These are phyloP conservation scores for Aureobasidium sp. DNA, from an alignment of 2,329 filamentous ascomycete genomes.

Conservation along the genomic window DNA sequence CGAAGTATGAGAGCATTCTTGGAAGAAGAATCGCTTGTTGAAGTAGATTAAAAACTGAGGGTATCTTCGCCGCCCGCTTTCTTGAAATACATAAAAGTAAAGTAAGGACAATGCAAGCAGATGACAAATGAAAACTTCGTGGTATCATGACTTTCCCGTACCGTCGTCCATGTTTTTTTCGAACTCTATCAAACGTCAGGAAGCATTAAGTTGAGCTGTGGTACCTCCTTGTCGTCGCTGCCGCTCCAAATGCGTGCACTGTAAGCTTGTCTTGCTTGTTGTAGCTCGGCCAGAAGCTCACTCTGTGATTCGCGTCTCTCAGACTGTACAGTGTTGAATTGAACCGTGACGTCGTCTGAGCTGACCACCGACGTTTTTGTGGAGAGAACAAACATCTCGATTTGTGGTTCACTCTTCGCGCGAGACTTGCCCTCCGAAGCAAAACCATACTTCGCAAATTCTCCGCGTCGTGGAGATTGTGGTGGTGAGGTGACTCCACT, in stretches of 20 bases:
- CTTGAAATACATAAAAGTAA: neutral
- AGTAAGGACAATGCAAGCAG: neutral
- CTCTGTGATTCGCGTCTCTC: neutral
- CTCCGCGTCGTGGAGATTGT: neutral
- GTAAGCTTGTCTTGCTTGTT: neutral
- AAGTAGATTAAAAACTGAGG: neutral
- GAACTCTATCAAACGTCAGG: neutral
- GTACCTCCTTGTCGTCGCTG: neutral
- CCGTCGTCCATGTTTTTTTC: neutral
- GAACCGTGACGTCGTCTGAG: neutral
- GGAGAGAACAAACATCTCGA: neutral
- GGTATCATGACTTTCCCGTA: neutral
- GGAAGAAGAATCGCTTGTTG: neutral
- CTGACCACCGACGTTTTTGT: neutral
- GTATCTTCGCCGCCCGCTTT: neutral
- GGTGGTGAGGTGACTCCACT: neutral
- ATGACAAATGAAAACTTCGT: neutral
- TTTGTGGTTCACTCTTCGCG: neutral
- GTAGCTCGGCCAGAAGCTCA: neutral
- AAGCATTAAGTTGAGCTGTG: neutral
- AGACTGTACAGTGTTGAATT: neutral
- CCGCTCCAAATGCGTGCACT: constrained; percentile 4
- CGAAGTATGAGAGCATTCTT: neutral
- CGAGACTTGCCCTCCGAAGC: neutral
- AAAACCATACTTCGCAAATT: constrained; percentile 1